Evolutionary conservation across 768 basidiomycete species (phyloP), one percentile per base, ranked within the genome.

Genomic region (Tricholoma bakamatsutake): DNA sequence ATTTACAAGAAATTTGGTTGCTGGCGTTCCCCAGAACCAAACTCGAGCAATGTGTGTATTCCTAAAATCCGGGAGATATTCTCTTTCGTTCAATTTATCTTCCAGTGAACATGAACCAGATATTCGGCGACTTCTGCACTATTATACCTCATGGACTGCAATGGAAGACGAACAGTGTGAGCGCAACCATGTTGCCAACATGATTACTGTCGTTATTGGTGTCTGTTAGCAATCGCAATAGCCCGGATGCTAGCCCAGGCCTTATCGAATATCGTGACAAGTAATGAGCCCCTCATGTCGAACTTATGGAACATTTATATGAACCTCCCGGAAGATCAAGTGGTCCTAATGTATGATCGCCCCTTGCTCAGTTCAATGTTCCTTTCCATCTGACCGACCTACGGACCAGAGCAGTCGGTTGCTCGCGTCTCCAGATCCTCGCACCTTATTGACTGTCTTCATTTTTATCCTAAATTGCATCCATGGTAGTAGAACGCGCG

Each of bases 1-100:
- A 63, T 85, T 95, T 64, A 92, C 90, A 12, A 80, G 94, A 57
- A 95, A 97, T 66, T 70, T 94, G 9, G 83, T 90, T 33, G 91
- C 91, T 9, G 89, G 84, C 5, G 79, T 85, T 13, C 77, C 82
- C 7, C 66, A 67, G n/a, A 91, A 92, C 69, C 94, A 97, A 66
- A 64, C 68, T 39, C 73, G 71, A 56, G 86, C 88, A 24, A 87
- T 82, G 93, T 95, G 62, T 75, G 91, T 72, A n/a, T 30, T n/a
- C 8, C 30, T 48, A 17, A 30, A 24, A 40, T 50, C 9, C 13
- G 42, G 27, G 39, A 24, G 1, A 28, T 18, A 53, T 27, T 49
- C 18, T 21, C 33, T 24, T 49, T 4, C 53, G 37, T 35, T 56
- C 40, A 17, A 34, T 60, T 43, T 55, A 55, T 42, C 39, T 53